A percentile compares a stretch with the other conserved stretches of the same genome.
phyloP scores from a whole-genome alignment of 148 eudicot genomes.

The Salicornia ramosissima region DNA sequence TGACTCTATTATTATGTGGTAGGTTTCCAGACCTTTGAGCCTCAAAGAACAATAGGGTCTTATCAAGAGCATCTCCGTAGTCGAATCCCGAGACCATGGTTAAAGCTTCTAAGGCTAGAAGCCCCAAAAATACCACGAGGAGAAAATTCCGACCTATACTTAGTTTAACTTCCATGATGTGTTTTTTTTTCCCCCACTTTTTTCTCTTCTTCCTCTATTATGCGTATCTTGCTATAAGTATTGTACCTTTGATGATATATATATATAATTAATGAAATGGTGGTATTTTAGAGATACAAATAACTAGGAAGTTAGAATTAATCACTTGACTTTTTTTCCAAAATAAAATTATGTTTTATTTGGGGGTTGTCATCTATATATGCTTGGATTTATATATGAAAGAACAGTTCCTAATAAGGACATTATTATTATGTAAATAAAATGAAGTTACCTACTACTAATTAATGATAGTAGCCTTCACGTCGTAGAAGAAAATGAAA shows the following conservation, averaged over 20 bases:
- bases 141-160: background rate
- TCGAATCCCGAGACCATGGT: slow-evolving; percentile 28
- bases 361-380: background rate
- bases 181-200: background rate
- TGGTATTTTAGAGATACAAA: background rate
- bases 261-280: background rate
- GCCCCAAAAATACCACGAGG: background rate
- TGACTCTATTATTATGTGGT: slow-evolving; percentile 40
- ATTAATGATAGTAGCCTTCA: slow-evolving; percentile 29
- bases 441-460: background rate
- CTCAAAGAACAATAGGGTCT: slow-evolving; percentile 64
- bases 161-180: slow-evolving; percentile 13
- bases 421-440: background rate
- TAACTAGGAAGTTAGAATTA: background rate
- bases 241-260: background rate
- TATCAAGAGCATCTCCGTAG: slow-evolving; percentile 51
- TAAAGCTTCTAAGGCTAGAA: slow-evolving; percentile 10
- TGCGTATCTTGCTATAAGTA: background rate
- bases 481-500: slow-evolving; percentile 16
- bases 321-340: background rate
- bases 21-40: slow-evolving; percentile 63
- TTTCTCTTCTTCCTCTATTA: too few relatives aligned
- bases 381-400: slow-evolving; percentile 15
- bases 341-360: background rate
- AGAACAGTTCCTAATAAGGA: slow-evolving; percentile 4